Evolutionary conservation across 306 rosid genomes (phyloP), one percentile per base, ranked within the genome.

Genomic region (Cucurbita moschata): DNA sequence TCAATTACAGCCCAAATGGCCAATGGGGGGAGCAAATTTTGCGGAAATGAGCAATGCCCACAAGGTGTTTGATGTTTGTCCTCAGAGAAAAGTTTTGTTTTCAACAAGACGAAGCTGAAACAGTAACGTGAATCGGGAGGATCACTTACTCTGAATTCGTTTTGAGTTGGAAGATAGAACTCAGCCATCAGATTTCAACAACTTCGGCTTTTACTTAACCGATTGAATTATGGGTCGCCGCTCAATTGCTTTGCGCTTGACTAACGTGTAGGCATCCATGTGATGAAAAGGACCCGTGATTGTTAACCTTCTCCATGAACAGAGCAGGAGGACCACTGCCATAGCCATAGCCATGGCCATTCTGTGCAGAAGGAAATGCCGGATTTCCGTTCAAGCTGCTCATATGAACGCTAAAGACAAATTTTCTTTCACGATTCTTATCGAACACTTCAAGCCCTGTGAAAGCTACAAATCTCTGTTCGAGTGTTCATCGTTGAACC

Each of bases 251-350:
- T 21, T 19, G 21, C 35, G 16, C 35, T 72, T 54, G 76, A 54
- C 51, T 72, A 9, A 37, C 76, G 42, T 54, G 76, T 56, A 65
- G 64, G 60, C 3, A 56, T 53, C 63, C 76, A 52, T 72, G 76
- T 72, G 76, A 72, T 72, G 76, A 72, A 72, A 72, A 39, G 0
- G 76, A 72, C 64, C 64, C 52, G 62, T 72, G 76, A 52, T 6
- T 54, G 61, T 23, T 54, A 18, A 8, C 37, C 76, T 63, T 40
- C 50, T 40, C 63, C 57, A 68, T 68, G 57, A 68, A 53, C 76
- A 52, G 52, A 42, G n/a, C 64, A 52, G n/a, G 8, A 66, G 72
- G 76, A 56, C 76, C 76, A 54, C 66, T n/a, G 6, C 10, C 26
- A 26, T 26, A 26, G 26, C 26, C 26, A 26, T 26, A 26, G 26